Conservation (phyloP, 768 basidiomycete species). For the Hortiboletus flavorubellus region DNA sequence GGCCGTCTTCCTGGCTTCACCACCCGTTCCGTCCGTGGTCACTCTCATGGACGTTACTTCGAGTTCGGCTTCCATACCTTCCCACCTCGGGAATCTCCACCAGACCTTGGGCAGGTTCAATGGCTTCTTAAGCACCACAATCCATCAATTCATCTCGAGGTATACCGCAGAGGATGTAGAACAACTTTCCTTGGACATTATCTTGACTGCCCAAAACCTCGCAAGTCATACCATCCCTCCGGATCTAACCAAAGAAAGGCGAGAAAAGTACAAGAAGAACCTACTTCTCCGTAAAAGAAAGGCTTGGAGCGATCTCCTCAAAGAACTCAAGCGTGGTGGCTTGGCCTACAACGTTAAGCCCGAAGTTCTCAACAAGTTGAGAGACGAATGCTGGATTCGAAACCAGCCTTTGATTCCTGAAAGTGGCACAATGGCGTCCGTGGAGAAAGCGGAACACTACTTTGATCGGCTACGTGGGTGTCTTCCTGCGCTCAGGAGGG, state of each 20-base stretch:
- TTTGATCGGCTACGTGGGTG: conserved; percentile 59
- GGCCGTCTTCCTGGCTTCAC: not conserved
- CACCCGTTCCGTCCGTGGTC: not conserved
- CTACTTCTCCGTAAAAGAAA: conserved; percentile 80
- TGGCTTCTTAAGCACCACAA: conserved; percentile 38
- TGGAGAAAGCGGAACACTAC: conserved; percentile 56
- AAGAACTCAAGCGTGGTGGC: conserved; percentile 80
- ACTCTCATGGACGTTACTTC: not conserved
- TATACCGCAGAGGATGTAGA: conserved; percentile 46
- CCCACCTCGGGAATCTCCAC: conserved; percentile 47
- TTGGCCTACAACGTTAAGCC: conserved; percentile 70
- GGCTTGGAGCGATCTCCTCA: conserved; percentile 87
- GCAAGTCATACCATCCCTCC: conserved; percentile 42
- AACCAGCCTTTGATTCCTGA: conserved; percentile 50
- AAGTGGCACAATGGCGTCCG: conserved; percentile 18
- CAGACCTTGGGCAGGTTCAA: conserved; percentile 52
- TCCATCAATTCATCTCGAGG: conserved; percentile 42
- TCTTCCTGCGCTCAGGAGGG: conserved; percentile 63
- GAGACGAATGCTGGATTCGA: conserved; percentile 58
- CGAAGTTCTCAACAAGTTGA: conserved; percentile 56
- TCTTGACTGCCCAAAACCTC: conserved; percentile 57
- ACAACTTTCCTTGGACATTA: conserved; percentile 58
- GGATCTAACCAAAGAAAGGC: conserved; percentile 45
- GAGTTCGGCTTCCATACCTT: conserved; percentile 11
- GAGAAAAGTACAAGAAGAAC: conserved; percentile 64